A percentile compares a stretch with the other conserved stretches of the same genome.
Conservation (phyloP, 495 filamentous ascomycete genomes). For the Elasticomyces elasticus region DNA sequence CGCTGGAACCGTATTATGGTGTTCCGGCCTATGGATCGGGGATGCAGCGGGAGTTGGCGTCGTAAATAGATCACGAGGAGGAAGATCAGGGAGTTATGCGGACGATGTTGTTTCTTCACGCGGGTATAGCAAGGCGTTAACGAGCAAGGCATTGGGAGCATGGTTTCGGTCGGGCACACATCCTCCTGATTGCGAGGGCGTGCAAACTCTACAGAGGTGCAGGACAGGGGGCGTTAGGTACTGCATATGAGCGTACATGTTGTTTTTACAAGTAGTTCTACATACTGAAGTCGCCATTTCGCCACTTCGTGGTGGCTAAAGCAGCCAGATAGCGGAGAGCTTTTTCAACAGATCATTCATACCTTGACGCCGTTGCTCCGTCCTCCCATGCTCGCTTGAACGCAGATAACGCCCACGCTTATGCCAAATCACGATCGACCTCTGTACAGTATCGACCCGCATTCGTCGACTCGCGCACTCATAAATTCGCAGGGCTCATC, state of each 20-base stretch:
- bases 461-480: neutral
- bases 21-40: neutral
- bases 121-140: neutral
- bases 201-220: no score
- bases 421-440: slow-evolving; percentile 1
- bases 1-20: neutral
- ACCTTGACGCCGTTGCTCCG: neutral
- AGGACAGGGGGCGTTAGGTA: no score
- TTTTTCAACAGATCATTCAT: no score
- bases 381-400: neutral
- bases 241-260: no score
- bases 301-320: neutral
- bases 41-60: slow-evolving; percentile 1
- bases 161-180: no score
- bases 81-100: neutral
- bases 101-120: neutral
- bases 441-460: neutral
- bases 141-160: no score
- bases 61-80: neutral
- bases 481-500: neutral
- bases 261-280: no score
- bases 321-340: slow-evolving; percentile 17
- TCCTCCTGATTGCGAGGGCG: no score
- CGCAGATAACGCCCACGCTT: slow-evolving; percentile 11
- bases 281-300: no score